phyloP scores from a whole-genome alignment of 345 rosid species.

The Populus ilicifolia region DNA sequence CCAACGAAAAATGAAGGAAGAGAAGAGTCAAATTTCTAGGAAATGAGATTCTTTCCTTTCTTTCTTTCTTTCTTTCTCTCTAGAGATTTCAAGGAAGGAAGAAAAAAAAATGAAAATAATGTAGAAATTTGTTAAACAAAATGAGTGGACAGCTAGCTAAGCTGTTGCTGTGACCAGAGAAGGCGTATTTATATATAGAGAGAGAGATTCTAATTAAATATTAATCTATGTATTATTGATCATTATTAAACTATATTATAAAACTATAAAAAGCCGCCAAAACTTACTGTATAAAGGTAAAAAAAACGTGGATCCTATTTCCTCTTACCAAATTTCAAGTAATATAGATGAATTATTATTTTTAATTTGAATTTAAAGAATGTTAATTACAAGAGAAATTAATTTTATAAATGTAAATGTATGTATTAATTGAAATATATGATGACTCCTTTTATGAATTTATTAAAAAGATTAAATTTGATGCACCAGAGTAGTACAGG shows the following conservation, averaged over 20 bases:
- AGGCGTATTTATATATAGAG: conserved; percentile 9
- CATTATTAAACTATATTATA: neutral
- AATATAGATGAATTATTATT: neutral
- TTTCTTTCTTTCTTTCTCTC: conserved; percentile 16
- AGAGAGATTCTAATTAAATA: neutral
- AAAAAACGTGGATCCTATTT: neutral
- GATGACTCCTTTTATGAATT: neutral
- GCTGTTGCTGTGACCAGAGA: conserved; percentile 27
- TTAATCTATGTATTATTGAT: conserved; percentile 7
- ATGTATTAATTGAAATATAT: neutral
- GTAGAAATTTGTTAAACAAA: conserved; percentile 18
- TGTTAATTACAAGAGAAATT: neutral
- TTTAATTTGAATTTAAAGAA: neutral
- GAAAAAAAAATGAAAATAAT: neutral
- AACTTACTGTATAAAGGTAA: neutral
- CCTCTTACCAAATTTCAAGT: neutral
- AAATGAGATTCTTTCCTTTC: conserved; percentile 17
- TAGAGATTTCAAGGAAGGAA: conserved; percentile 38
- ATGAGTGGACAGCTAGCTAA: conserved; percentile 75
- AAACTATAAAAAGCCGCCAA: neutral
- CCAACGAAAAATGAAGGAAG: conserved; percentile 22
- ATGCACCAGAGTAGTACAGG: neutral
- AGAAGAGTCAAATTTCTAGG: neutral
- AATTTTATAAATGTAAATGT: neutral
- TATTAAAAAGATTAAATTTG: neutral